These are phyloP conservation scores for Rossbeevera mucosa DNA, from an alignment of 768 basidiomycete species.

Conservation along the genomic window DNA sequence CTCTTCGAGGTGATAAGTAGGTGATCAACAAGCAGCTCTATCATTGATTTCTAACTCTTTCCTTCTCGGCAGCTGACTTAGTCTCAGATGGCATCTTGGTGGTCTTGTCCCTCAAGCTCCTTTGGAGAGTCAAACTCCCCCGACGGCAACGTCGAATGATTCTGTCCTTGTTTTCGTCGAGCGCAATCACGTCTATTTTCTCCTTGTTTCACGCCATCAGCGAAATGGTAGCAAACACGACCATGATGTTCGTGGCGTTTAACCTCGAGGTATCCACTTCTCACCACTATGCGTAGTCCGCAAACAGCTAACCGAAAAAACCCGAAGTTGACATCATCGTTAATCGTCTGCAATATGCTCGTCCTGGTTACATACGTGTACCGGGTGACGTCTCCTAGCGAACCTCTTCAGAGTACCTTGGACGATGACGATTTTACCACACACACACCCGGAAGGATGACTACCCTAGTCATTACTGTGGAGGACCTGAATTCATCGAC, in stretches of 20 bases:
- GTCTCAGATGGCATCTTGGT: neutral
- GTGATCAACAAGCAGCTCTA: neutral
- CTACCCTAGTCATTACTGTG: neutral
- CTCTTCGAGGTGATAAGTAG: neutral
- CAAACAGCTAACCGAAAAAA: neutral
- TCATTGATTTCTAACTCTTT: neutral
- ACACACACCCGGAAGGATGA: neutral
- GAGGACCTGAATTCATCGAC: constrained; percentile 4
- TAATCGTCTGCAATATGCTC: constrained; percentile 14
- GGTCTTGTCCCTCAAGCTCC: constrained; percentile 1
- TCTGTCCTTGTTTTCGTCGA: constrained; percentile 12
- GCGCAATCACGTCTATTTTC: constrained; percentile 4
- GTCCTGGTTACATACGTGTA: constrained; percentile 13
- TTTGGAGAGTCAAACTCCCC: constrained; percentile 16
- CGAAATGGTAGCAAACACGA: neutral
- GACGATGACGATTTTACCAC: constrained; percentile 13
- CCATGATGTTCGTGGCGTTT: neutral
- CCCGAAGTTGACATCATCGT: neutral
- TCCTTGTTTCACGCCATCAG: neutral
- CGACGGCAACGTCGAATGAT: constrained; percentile 14
- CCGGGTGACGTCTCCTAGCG: neutral
- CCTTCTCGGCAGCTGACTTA: neutral
- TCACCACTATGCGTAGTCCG: neutral
- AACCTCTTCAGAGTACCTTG: neutral
- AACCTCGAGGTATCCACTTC: neutral